Evolutionary conservation across 768 basidiomycete genomes (phyloP), one percentile per base, ranked within the genome.

Genomic region (Candolleomyces aberdarensis): DNA sequence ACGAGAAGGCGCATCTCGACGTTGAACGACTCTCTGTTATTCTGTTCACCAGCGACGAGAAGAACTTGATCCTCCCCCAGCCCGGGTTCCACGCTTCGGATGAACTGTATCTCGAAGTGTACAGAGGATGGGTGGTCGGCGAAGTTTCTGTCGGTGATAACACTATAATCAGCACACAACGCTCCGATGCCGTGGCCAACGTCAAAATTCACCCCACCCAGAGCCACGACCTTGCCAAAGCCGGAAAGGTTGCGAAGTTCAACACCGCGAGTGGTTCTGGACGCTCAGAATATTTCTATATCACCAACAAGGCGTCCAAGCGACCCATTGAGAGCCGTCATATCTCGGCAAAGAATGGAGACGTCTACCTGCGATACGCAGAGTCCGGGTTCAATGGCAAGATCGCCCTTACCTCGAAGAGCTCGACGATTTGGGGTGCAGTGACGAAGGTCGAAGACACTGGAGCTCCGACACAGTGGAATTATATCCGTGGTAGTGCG

Each of bases 81-180:
- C 65, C 73, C 32, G 71, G 74, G 58, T 63, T 87, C 52, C 75
- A 70, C 48, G 53, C 54, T 22, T 75, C 83, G 5, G 69, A 76
- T 40, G 62, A 71, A 14, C 63, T 80, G 61, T 61, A 67, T n/a
- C 70, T 85, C 32, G 81, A 84, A 65, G 71, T 83, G 3, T 78
- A 70, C 64, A 72, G 80, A 46, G 86, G 85, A 22, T 87, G 83
- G 80, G 79, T 87, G 53, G 83, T 84, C n/a, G 85, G 86, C 26
- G 83, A 83, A 56, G 78, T 79, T 46, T 70, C 80, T n/a, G 71
- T 83, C 63, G 73, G 76, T 19, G 71, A 78, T 32, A 69, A 68
- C 58, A 76, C 80, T 3, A 64, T 67, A 19, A 71, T 86, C 62
- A 71, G 65, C 14, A 85, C 83, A 1, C 81, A 83, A 72, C 76